Conservation (phyloP, 2,329 filamentous ascomycete species). For the Pseudopithomyces maydicus region DNA sequence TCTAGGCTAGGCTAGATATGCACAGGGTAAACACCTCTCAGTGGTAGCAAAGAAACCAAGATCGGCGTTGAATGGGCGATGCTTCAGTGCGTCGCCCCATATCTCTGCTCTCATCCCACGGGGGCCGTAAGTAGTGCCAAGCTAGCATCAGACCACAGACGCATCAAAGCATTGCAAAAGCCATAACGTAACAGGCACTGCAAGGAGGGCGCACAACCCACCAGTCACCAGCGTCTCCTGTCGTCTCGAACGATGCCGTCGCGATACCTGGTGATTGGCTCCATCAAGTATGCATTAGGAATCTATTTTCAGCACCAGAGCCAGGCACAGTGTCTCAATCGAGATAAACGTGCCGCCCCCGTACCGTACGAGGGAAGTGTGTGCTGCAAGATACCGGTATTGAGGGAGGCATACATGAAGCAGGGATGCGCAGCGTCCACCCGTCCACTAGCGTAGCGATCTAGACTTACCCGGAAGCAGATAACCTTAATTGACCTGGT, state of each 20-base stretch:
- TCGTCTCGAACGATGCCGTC: neutral
- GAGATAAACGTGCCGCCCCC: neutral
- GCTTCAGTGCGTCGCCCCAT: too few relatives aligned
- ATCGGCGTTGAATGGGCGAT: too few relatives aligned
- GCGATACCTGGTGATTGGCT: neutral
- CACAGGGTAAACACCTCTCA: neutral
- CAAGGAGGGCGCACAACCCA: neutral
- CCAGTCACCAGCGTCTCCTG: neutral
- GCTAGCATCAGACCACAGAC: neutral
- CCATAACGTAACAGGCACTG: constrained; percentile 1
- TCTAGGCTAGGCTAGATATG: neutral
- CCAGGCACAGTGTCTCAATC: neutral
- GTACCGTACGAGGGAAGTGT: neutral
- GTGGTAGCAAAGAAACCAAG: too few relatives aligned
- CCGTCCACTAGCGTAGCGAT: neutral
- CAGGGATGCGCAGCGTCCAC: neutral
- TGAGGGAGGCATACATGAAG: constrained; percentile 1
- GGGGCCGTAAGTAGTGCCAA: too few relatives aligned
- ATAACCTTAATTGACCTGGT: constrained; percentile 11
- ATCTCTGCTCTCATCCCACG: neutral
- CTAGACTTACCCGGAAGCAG: constrained; percentile 10
- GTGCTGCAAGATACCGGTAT: neutral
- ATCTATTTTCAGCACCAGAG: neutral
- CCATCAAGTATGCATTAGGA: neutral
- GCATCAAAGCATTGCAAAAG: too few relatives aligned